Evolutionary conservation across 176 grass and related monocot genomes (phyloP).

Genomic region (Cymbopogon citratus): DNA sequence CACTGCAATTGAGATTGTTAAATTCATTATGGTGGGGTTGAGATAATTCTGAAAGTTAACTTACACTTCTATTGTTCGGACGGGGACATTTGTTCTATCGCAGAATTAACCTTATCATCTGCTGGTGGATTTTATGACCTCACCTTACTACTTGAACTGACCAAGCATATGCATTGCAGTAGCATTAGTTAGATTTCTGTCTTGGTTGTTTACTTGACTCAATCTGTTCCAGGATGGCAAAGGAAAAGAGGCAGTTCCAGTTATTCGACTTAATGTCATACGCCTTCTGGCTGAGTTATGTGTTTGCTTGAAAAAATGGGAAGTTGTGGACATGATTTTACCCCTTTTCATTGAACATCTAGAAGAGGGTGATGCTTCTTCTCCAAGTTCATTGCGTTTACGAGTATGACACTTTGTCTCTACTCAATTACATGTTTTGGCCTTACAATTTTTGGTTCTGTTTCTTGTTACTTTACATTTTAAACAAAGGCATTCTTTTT

Average conservation of each 20-base stretch:
- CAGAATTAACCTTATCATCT: conserved; percentile 19
- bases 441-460: conserved; percentile 12
- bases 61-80: neutral
- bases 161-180: conserved; percentile 23
- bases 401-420: conserved; percentile 54
- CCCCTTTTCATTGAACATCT: conserved; percentile 98
- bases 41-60: neutral
- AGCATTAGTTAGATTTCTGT: conserved; percentile 30
- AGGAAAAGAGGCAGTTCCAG: conserved; percentile 78
- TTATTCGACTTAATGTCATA: conserved; percentile 86
- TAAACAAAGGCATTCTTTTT: conserved; percentile 18
- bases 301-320: conserved; percentile 88
- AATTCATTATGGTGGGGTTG: neutral
- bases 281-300: conserved; percentile 86
- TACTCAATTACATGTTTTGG: conserved; percentile 21
- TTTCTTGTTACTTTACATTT: conserved; percentile 4
- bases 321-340: conserved; percentile 99
- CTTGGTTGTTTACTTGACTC: conserved; percentile 29
- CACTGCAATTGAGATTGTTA: neutral
- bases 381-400: conserved; percentile 86
- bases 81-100: conserved; percentile 7
- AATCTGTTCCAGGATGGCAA: conserved; percentile 65
- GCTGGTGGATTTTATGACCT: conserved; percentile 5
- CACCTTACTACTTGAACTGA: conserved; percentile 8
- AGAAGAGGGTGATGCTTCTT: conserved; percentile 93